These are phyloP conservation scores for Cryphonectria nitschkei DNA, from an alignment of 2,329 filamentous ascomycete species.

Conservation along the genomic window DNA sequence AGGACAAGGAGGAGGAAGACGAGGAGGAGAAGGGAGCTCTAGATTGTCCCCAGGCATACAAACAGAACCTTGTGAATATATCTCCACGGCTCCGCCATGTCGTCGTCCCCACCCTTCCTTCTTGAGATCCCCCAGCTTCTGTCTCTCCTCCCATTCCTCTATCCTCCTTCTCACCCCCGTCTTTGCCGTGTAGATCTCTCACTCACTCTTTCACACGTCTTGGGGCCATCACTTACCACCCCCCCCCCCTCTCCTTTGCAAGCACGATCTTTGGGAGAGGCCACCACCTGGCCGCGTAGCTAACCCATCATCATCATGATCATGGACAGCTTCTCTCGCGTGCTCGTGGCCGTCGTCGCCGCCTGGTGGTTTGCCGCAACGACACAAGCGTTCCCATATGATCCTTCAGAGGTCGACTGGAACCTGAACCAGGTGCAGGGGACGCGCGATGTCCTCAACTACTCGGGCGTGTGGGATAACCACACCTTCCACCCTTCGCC, in stretches of 20 bases:
- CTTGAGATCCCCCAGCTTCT: not conserved
- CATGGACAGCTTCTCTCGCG: constrained; percentile 24
- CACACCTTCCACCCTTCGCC: constrained; percentile 25
- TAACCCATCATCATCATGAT: constrained; percentile 1
- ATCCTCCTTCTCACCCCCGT: not conserved
- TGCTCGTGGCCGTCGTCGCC: constrained; percentile 15
- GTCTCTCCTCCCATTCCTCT: not conserved
- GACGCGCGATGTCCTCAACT: constrained; percentile 18
- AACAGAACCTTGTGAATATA: constrained; percentile 6
- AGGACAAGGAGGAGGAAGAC: not conserved
- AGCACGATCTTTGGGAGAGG: not conserved
- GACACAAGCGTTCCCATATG: constrained; percentile 22
- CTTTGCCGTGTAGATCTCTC: not conserved
- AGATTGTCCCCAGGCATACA: not conserved
- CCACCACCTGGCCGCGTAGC: constrained; percentile 1
- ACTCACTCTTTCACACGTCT: not conserved
- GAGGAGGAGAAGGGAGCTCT: not conserved
- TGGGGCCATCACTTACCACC: not conserved
- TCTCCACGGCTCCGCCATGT: not conserved
- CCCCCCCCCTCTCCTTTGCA: not conserved
- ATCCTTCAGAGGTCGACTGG: constrained; percentile 21
- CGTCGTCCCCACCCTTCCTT: not conserved
- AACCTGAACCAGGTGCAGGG: constrained; percentile 26
- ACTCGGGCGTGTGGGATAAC: constrained; percentile 27
- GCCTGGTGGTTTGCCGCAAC: constrained; percentile 19